Conservation (phyloP, 2,329 filamentous ascomycete genomes). For the Curvularia eragrostidis region DNA sequence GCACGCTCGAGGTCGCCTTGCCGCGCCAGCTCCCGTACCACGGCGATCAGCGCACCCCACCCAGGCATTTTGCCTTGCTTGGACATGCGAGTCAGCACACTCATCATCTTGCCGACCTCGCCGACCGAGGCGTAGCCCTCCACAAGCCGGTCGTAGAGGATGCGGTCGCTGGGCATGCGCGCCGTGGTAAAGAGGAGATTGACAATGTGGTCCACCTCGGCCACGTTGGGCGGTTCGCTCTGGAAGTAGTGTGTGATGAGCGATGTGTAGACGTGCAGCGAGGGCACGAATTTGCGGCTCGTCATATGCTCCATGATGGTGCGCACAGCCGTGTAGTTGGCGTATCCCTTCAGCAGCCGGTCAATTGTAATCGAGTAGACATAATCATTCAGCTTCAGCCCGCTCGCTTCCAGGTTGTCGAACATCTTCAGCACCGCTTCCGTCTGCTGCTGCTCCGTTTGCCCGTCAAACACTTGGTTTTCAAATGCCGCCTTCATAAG, state of each 20-base stretch:
- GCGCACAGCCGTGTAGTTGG: slow-evolving; percentile 60
- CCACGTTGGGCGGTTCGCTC: slow-evolving; percentile 64
- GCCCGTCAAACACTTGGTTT: slow-evolving; percentile 55
- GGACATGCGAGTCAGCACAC: slow-evolving; percentile 50
- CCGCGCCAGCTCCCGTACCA: slow-evolving; percentile 49
- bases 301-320: slow-evolving; percentile 70
- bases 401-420: slow-evolving; percentile 60
- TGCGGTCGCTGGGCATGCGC: slow-evolving; percentile 55
- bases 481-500: slow-evolving; percentile 67
- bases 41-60: slow-evolving; percentile 50
- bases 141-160: slow-evolving; percentile 74
- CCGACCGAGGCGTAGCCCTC: slow-evolving; percentile 67
- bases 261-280: slow-evolving; percentile 75
- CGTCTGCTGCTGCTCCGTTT: slow-evolving; percentile 59
- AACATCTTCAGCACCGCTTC: slow-evolving; percentile 63
- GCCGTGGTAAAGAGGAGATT: slow-evolving; percentile 48
- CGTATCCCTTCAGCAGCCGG: slow-evolving; percentile 60
- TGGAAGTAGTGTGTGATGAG: slow-evolving; percentile 72
- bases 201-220: slow-evolving; percentile 67
- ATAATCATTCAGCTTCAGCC: slow-evolving; percentile 65
- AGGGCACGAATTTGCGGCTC: slow-evolving; percentile 59
- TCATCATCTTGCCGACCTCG: slow-evolving; percentile 56
- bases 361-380: slow-evolving; percentile 76
- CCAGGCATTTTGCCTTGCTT: slow-evolving; percentile 51
- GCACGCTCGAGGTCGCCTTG: slow-evolving; percentile 46